A percentile compares a stretch with the other conserved stretches of the same genome.
Evolutionary conservation across 208 protist species (phyloP).

Genomic region (Herpetomonas tarakana): DNA sequence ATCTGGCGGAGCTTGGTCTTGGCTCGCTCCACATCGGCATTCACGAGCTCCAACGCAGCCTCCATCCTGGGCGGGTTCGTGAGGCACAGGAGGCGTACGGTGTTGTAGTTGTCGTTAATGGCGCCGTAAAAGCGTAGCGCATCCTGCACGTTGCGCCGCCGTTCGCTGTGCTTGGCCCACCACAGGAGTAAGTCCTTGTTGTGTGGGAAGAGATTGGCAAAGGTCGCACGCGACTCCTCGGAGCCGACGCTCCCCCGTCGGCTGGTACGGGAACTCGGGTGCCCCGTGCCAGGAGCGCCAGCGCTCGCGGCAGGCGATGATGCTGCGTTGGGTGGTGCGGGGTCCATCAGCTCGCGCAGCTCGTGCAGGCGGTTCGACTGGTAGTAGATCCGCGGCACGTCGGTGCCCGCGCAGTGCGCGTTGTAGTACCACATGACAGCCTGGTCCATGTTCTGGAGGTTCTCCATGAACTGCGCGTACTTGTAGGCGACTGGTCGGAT

Average conservation of each 20-base stretch:
- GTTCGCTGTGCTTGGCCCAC: constrained; percentile 94
- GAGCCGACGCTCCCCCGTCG: constrained; percentile 15
- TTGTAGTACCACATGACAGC: constrained; percentile 93
- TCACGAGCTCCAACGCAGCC: constrained; percentile 80
- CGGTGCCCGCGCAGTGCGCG: constrained; percentile 79
- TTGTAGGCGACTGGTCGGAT: constrained; percentile 91
- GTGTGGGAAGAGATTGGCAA: constrained; percentile 56
- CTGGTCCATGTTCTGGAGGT: constrained; percentile 86
- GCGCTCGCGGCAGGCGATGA: too few species aligned
- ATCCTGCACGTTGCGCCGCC: constrained; percentile 72
- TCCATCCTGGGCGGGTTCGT: constrained; percentile 76
- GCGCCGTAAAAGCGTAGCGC: constrained; percentile 91
- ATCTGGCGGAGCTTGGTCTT: constrained; percentile 50
- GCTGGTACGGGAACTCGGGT: not conserved
- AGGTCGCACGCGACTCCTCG: constrained; percentile 31
- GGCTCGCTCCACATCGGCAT: constrained; percentile 56
- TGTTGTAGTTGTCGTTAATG: constrained; percentile 85
- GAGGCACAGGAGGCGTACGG: constrained; percentile 90
- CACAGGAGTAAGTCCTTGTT: constrained; percentile 87
- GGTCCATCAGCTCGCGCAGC: constrained; percentile 83
- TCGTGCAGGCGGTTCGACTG: constrained; percentile 75
- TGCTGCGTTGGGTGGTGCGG: too few species aligned
- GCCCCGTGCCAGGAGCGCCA: not conserved
- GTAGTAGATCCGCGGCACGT: constrained; percentile 94
- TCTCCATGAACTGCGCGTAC: constrained; percentile 95